Evolutionary conservation across 176 grass and related monocot genomes (phyloP).

Genomic region (Musa beccarii): DNA sequence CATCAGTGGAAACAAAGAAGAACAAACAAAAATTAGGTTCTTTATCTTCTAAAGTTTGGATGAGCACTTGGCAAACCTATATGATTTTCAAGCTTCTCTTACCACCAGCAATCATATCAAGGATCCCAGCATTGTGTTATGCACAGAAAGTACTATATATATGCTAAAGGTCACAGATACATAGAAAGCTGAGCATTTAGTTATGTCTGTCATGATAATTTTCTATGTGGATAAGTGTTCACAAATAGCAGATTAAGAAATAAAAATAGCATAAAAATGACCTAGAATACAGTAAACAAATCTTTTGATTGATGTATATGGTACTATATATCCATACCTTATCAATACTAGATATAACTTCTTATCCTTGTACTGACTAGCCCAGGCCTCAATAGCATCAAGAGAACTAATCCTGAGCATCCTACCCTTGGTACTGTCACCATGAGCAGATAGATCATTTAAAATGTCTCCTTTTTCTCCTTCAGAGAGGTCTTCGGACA

Average conservation of each 20-base stretch:
- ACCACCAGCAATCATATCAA: too few species aligned
- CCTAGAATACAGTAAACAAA: background rate
- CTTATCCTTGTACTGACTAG: constrained; percentile 43
- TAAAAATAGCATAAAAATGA: background rate
- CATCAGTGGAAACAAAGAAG: too few species aligned
- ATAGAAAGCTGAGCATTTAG: too few species aligned
- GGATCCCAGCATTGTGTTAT: too few species aligned
- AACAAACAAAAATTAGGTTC: too few species aligned
- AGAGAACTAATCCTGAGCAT: constrained; percentile 50
- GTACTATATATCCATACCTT: constrained; percentile 21
- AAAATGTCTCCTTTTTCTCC: constrained; percentile 60
- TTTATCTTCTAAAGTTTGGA: too few species aligned
- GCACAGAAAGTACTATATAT: too few species aligned
- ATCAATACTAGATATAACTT: constrained; percentile 69
- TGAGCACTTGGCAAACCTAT: too few species aligned
- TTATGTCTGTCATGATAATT: background rate
- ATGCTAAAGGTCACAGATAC: too few species aligned
- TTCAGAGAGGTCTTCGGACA: constrained; percentile 84
- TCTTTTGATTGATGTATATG: background rate
- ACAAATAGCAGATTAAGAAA: background rate
- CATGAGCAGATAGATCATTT: constrained; percentile 58
- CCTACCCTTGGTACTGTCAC: constrained; percentile 46
- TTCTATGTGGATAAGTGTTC: background rate
- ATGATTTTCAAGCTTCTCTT: too few species aligned
- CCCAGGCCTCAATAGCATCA: constrained; percentile 48